Conservation (phyloP, 805 yeast genomes). For the Nakazawaea sp. region DNA sequence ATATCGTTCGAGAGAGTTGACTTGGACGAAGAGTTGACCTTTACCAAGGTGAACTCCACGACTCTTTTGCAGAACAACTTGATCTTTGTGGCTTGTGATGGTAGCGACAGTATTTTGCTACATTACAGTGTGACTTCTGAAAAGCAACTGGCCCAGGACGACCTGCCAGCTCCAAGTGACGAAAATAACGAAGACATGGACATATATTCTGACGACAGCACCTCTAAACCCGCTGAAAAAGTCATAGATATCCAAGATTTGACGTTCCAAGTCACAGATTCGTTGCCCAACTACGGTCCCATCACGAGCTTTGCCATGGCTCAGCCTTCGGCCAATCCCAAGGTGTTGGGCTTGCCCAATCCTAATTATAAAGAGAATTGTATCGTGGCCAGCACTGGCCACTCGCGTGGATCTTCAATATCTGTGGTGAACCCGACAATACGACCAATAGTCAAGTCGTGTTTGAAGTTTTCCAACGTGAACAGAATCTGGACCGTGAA, state of each 20-base stretch:
- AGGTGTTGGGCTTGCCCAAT: conserved; percentile 55
- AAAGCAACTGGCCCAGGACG: conserved; percentile 1
- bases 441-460: conserved; percentile 59
- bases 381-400: conserved; percentile 65
- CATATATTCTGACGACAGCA: conserved; percentile 29
- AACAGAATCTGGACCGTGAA: conserved; percentile 70
- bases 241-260: background rate
- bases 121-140: conserved; percentile 22
- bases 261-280: conserved; percentile 12
- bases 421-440: conserved; percentile 62
- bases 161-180: conserved; percentile 14
- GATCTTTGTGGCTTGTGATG: conserved; percentile 53
- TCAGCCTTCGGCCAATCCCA: conserved; percentile 43
- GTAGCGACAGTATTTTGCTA: conserved; percentile 52
- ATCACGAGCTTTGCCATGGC: conserved; percentile 64
- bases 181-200: conserved; percentile 39
- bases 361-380: conserved; percentile 64
- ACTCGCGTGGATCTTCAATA: conserved; percentile 45
- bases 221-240: conserved; percentile 9
- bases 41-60: conserved; percentile 20
- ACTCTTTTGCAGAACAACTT: conserved; percentile 22
- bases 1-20: conserved; percentile 22
- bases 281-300: conserved; percentile 65
- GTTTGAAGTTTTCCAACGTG: conserved; percentile 65
- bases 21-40: conserved; percentile 22